phyloP scores from a whole-genome alignment of 805 yeast species.

The Yamadazyma olivae region DNA sequence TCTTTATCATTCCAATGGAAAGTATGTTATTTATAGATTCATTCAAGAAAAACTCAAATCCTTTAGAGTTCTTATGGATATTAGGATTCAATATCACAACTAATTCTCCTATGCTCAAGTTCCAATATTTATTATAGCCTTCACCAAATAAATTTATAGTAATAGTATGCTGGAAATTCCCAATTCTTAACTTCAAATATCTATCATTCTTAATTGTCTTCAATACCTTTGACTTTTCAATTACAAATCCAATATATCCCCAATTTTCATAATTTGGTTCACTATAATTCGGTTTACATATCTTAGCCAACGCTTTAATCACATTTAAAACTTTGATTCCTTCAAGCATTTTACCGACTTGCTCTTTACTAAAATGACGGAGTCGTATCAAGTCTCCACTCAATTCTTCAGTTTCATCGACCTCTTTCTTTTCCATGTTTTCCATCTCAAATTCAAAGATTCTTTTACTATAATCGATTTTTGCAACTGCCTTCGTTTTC shows the following conservation, averaged over 20 bases:
- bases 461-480: slow-evolving; percentile 21
- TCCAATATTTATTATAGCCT: slow-evolving; percentile 71
- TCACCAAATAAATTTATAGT: slow-evolving; percentile 62
- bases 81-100: slow-evolving; percentile 74
- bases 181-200: slow-evolving; percentile 59
- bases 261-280: slow-evolving; percentile 76
- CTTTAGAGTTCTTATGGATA: slow-evolving; percentile 28
- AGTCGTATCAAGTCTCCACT: slow-evolving; percentile 22
- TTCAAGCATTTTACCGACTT: slow-evolving; percentile 36
- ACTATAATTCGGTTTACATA: slow-evolving; percentile 62
- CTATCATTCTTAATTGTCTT: slow-evolving; percentile 43
- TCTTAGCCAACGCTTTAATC: slow-evolving; percentile 59
- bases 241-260: slow-evolving; percentile 72
- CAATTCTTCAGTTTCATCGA: slow-evolving; percentile 19
- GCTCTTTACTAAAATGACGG: slow-evolving; percentile 42
- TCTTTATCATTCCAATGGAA: slow-evolving; percentile 69
- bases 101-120: slow-evolving; percentile 69
- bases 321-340: slow-evolving; percentile 57
- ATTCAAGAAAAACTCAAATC: slow-evolving; percentile 44
- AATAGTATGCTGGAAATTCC: slow-evolving; percentile 63
- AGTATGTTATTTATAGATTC: slow-evolving; percentile 43
- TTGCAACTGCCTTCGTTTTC: slow-evolving; percentile 8
- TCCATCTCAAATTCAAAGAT: slow-evolving; percentile 21
- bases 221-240: slow-evolving; percentile 53
- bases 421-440: not conserved